Conservation (phyloP, 2,329 filamentous ascomycete species). For the Plectosphaerella sp. region DNA sequence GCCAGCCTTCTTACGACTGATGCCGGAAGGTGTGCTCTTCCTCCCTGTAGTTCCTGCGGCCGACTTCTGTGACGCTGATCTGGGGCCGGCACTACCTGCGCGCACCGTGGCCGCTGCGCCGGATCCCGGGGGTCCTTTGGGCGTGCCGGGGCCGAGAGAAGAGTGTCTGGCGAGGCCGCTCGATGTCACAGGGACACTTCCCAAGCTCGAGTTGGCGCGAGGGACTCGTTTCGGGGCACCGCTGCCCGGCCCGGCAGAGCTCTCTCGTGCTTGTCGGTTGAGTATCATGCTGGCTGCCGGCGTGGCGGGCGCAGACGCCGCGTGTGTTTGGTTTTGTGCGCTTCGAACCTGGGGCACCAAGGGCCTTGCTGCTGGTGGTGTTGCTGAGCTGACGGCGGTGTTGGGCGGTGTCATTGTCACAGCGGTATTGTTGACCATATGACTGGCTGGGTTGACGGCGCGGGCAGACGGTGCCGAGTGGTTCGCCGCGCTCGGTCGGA, state of each 20-base stretch:
- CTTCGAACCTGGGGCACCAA: constrained; percentile 43
- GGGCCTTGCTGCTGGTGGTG: constrained; percentile 35
- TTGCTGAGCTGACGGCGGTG: constrained; percentile 31
- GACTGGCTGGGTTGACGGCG: constrained; percentile 37
- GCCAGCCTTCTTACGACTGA: constrained; percentile 42
- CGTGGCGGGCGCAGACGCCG: constrained; percentile 55
- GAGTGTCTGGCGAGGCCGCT: constrained; percentile 59
- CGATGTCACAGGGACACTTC: constrained; percentile 44
- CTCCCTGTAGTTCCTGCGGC: constrained; percentile 31
- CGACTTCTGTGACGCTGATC: constrained; percentile 43
- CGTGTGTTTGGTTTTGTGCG: constrained; percentile 44
- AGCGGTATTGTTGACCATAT: constrained; percentile 18
- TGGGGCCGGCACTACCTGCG: constrained; percentile 58
- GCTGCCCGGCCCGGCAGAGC: constrained; percentile 51
- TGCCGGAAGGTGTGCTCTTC: constrained; percentile 41
- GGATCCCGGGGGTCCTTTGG: constrained; percentile 37
- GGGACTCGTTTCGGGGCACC: constrained; percentile 47
- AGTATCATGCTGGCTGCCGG: constrained; percentile 58
- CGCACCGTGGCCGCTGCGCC: constrained; percentile 30
- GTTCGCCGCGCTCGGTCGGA: constrained; percentile 55
- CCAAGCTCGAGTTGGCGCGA: constrained; percentile 41
- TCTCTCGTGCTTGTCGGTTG: constrained; percentile 51
- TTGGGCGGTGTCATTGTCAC: constrained; percentile 28
- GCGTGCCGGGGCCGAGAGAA: constrained; percentile 59
- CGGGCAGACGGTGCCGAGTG: constrained; percentile 34